Percentiles rank a stretch among this genome's conserved stretches.
phyloP scores from a whole-genome alignment of 805 yeast species.

The Wickerhamiella musiphila region DNA sequence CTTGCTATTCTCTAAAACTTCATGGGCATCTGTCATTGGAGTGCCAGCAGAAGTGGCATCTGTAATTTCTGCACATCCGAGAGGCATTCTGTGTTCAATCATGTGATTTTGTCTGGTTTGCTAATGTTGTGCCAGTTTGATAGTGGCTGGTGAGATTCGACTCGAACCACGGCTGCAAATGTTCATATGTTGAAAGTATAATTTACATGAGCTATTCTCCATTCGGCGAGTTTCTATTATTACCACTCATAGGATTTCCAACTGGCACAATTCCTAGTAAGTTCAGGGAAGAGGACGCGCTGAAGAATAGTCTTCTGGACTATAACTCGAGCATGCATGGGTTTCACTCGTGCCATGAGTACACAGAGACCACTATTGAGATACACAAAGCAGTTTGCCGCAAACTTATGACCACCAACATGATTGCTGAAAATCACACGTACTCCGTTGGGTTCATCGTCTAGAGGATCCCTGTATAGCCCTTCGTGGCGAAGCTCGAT shows the following conservation, averaged over 20 bases:
- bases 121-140: too few species aligned
- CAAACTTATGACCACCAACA: slow-evolving; percentile 91
- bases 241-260: slow-evolving; percentile 18
- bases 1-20: too few species aligned
- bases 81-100: too few species aligned
- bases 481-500: slow-evolving; percentile 51
- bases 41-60: too few species aligned
- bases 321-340: slow-evolving; percentile 55
- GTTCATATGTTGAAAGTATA: too few species aligned
- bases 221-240: neutral
- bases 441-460: slow-evolving; percentile 59
- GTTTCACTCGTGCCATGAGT: slow-evolving; percentile 79
- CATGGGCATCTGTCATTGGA: too few species aligned
- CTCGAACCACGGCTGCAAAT: too few species aligned
- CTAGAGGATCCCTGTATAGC: slow-evolving; percentile 59
- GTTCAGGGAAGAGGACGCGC: slow-evolving; percentile 52
- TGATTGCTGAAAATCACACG: slow-evolving; percentile 59
- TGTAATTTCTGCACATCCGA: too few species aligned
- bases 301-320: slow-evolving; percentile 58
- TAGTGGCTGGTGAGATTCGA: too few species aligned
- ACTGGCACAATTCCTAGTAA: slow-evolving; percentile 34
- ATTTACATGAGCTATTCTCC: too few species aligned
- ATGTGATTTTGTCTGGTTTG: too few species aligned
- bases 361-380: slow-evolving; percentile 55
- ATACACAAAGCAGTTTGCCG: slow-evolving; percentile 75